These are phyloP conservation scores for Jackrogersella minutella DNA, from an alignment of 495 filamentous ascomycete genomes.

Conservation along the genomic window DNA sequence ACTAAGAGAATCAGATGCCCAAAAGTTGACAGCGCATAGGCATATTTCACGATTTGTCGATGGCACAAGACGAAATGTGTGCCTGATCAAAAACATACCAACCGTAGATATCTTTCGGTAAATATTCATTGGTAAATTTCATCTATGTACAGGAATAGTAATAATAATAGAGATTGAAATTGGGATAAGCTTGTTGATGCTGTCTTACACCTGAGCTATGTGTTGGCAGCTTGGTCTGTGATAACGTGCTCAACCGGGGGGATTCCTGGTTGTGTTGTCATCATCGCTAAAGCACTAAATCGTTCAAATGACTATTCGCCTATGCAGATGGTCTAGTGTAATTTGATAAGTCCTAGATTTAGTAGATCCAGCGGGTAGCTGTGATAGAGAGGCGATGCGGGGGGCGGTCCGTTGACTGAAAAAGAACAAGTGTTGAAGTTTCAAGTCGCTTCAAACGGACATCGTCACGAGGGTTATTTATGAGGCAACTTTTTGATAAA, in stretches of 20 bases:
- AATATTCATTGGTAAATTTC: not conserved
- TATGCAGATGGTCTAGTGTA: slow-evolving; percentile 2
- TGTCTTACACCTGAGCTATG: slow-evolving; percentile 40
- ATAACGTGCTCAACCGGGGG: slow-evolving; percentile 39
- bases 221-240: slow-evolving; percentile 24
- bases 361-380: not conserved
- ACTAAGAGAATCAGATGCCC: slow-evolving; percentile 24
- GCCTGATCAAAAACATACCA: slow-evolving; percentile 31
- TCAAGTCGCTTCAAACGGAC: slow-evolving; percentile 33
- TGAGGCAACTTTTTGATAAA: slow-evolving; percentile 30
- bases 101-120: not conserved
- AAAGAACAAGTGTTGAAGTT: slow-evolving; percentile 26
- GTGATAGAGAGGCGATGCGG: slow-evolving; percentile 30
- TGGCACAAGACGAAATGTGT: slow-evolving; percentile 33
- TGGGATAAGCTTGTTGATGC: slow-evolving; percentile 20
- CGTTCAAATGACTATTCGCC: slow-evolving; percentile 37
- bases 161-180: not conserved
- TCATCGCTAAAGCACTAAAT: slow-evolving; percentile 28
- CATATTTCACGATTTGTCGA: slow-evolving; percentile 9
- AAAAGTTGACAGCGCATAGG: slow-evolving; percentile 33
- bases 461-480: slow-evolving; percentile 34
- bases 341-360: slow-evolving; percentile 1
- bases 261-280: slow-evolving; percentile 37
- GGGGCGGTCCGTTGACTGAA: slow-evolving; percentile 35
- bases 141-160: slow-evolving; percentile 4